Evolutionary conservation across 2,329 filamentous ascomycete species (phyloP).

Genomic region (Elsinoe necatrix): DNA sequence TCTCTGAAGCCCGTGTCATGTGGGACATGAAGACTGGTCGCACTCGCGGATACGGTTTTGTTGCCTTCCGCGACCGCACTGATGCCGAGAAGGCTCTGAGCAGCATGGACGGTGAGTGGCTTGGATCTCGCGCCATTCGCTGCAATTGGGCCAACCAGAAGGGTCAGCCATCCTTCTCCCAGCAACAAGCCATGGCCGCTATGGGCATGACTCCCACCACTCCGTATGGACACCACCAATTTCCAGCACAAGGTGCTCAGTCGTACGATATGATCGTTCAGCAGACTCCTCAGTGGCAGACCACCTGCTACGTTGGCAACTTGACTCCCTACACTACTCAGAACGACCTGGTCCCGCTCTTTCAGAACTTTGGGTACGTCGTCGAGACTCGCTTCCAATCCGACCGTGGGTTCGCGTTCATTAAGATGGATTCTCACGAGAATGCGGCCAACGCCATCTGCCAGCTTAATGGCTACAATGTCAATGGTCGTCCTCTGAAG

Average conservation of each 20-base stretch:
- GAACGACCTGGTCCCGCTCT: conserved; percentile 91
- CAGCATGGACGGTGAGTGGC: conserved; percentile 98
- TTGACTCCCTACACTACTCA: conserved; percentile 96
- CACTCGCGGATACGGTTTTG: conserved; percentile 94
- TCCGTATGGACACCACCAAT: conserved; percentile 83
- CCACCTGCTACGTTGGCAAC: conserved; percentile 96
- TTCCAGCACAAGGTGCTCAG: conserved; percentile 91
- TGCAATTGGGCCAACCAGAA: conserved; percentile 99
- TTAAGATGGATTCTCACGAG: conserved; percentile 98
- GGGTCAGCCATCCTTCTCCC: conserved; percentile 96
- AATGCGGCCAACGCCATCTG: conserved; percentile 98
- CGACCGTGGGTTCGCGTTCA: conserved; percentile 94
- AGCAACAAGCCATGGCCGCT: conserved; percentile 92
- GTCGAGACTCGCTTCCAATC: conserved; percentile 97
- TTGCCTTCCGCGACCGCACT: conserved; percentile 86
- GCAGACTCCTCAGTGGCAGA: conserved; percentile 97
- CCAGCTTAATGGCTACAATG: conserved; percentile 94
- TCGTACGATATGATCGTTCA: conserved; percentile 95
- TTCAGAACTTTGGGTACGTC: conserved; percentile 97
- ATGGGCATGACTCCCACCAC: conserved; percentile 98
- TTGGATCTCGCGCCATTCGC: conserved; percentile 92
- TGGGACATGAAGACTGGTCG: conserved; percentile 99
- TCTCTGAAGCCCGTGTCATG: conserved; percentile 98
- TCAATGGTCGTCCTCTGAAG: conserved; percentile 93
- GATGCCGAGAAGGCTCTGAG: conserved; percentile 94